Evolutionary conservation across 2,329 filamentous ascomycete species (phyloP).

Genomic region (Juglanconis juglandina): DNA sequence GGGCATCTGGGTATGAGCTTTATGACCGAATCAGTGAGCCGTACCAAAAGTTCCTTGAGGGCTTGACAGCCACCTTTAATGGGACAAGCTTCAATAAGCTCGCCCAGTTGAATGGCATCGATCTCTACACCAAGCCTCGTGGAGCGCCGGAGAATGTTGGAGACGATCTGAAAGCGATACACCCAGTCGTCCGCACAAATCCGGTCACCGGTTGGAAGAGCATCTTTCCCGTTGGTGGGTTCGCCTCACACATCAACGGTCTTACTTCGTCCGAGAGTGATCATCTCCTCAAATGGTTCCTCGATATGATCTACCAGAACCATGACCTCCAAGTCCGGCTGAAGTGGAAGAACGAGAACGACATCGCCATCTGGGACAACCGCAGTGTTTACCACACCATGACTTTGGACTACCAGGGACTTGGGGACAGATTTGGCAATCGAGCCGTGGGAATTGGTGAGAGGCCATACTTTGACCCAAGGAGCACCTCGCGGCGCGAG

Average conservation of each 20-base stretch:
- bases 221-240: slow-evolving; percentile 42
- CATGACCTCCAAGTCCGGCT: slow-evolving; percentile 48
- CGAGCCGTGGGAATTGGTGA: slow-evolving; percentile 54
- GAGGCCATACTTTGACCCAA: slow-evolving; percentile 51
- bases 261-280: slow-evolving; percentile 40
- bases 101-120: slow-evolving; percentile 37
- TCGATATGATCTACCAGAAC: slow-evolving; percentile 40
- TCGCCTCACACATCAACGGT: slow-evolving; percentile 41
- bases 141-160: slow-evolving; percentile 55
- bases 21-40: slow-evolving; percentile 47
- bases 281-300: slow-evolving; percentile 39
- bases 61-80: slow-evolving; percentile 41
- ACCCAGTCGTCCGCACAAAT: slow-evolving; percentile 59
- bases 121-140: slow-evolving; percentile 43
- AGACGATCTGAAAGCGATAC: slow-evolving; percentile 43
- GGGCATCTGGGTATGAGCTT: slow-evolving; percentile 43
- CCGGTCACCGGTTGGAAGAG: slow-evolving; percentile 63
- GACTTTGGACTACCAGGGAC: slow-evolving; percentile 53
- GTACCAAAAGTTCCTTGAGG: slow-evolving; percentile 45
- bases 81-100: slow-evolving; percentile 38
- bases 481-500: slow-evolving; percentile 43
- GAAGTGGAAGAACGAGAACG: slow-evolving; percentile 42
- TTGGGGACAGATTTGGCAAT: slow-evolving; percentile 49
- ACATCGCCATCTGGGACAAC: slow-evolving; percentile 60
- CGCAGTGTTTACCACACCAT: slow-evolving; percentile 50